Evolutionary conservation across 257 asterid genomes (phyloP), one percentile per base, ranked within the genome.

Genomic region (Solanum pinnatisectum): DNA sequence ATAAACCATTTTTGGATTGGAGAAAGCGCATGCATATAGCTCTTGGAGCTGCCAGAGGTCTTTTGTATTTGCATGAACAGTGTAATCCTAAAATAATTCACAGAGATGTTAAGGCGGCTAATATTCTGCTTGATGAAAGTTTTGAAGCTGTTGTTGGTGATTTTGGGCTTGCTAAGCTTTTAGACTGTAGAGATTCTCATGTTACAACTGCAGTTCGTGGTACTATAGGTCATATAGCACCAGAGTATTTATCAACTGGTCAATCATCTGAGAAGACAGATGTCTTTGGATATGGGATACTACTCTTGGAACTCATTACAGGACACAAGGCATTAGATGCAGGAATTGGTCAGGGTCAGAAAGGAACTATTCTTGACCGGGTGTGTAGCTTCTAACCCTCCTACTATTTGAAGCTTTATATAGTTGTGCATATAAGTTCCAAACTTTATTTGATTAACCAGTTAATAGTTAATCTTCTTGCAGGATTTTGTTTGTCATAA

Each of bases 181-280:
- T 97, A 81, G 99, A 97, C 87, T 94, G 96, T 32, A 72, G 96
- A 85, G 99, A 94, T 71, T 94, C 99, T 1, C 98, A 97, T 33
- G 98, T 97, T 52, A 97, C 99, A 36, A 97, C 99, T 10, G 99
- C 99, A 32, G 99, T 97, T 14, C 97, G 99, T 1, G 98, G 99
- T 40, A 96, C 99, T 10, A 88, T 95, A 68, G 99, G 98, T 59
- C 98, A 97, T 59, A 96, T 96, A 70, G 98, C 99, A 15, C 99
- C 99, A 0, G 98, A 96, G 86, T 96, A 96, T 89, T 94, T 96
- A 85, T 96, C 99, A 7, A 96, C 99, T 1, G 99, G 99, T 37
- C 98, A 96, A 90, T 96, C 99, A 22, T 95, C 99, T 0, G 98
- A 95, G 87, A 96, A 96, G 88, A 96, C 98, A 0, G 99, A 95